Evolutionary conservation across 441 rosid genomes (phyloP).

Genomic region (Francoa sonchifolia): DNA sequence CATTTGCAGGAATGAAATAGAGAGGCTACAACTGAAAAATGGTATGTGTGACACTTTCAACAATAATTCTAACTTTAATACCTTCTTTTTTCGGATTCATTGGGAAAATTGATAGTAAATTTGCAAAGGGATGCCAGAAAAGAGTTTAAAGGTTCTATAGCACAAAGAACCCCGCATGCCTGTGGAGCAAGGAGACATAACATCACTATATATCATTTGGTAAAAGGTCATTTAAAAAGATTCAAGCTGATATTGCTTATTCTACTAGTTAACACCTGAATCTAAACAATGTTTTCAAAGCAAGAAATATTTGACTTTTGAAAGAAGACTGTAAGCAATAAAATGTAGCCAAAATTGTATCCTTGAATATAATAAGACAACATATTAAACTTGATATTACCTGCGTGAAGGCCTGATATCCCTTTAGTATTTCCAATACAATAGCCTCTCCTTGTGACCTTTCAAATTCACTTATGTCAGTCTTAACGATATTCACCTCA

Average conservation of each 20-base stretch:
- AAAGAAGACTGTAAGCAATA: neutral
- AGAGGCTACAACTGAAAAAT: conserved; percentile 3
- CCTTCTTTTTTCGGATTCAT: conserved; percentile 75
- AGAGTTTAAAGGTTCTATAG: conserved; percentile 92
- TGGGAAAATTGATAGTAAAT: conserved; percentile 81
- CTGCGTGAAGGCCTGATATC: conserved; percentile 99
- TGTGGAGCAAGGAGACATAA: conserved; percentile 24
- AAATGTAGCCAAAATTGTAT: too few relatives aligned
- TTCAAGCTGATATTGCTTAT: neutral
- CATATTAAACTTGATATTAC: too few relatives aligned
- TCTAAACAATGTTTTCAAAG: neutral
- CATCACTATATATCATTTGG: conserved; percentile 9
- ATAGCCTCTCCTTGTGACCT: conserved; percentile 99
- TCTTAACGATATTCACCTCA: conserved; percentile 2
- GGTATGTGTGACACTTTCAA: conserved; percentile 15
- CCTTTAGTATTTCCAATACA: conserved; percentile 90
- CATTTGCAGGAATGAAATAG: neutral
- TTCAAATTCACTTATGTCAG: conserved; percentile 30
- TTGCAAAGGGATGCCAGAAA: conserved; percentile 97
- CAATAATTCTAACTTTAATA: conserved; percentile 15
- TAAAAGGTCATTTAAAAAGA: conserved; percentile 9
- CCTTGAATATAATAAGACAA: too few relatives aligned
- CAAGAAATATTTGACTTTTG: neutral
- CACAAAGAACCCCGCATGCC: conserved; percentile 99
- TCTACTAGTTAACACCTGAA: neutral